phyloP scores from a whole-genome alignment of 2,329 filamentous ascomycete genomes.

The Fusarium sp. region DNA sequence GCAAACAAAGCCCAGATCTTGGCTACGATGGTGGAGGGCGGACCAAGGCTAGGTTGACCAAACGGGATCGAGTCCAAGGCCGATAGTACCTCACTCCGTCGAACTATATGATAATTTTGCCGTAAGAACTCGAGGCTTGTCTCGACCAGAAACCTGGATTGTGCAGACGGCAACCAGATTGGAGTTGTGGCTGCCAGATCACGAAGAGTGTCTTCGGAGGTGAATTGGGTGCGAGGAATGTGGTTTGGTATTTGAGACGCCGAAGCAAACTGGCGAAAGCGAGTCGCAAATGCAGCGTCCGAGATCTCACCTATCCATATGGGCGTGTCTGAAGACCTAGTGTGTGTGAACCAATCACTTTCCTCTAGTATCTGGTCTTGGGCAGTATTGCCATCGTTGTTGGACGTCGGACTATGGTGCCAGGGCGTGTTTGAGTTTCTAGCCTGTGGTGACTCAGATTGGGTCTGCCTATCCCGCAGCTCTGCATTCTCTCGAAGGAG shows the following conservation, averaged over 20 bases:
- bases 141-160: not conserved
- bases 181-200: not conserved
- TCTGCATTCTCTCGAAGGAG: not conserved
- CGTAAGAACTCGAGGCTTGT: not conserved
- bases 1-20: slow-evolving; percentile 1
- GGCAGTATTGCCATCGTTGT: not conserved
- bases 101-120: not conserved
- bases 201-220: not conserved
- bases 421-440: not conserved
- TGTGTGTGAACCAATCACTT: slow-evolving; percentile 3
- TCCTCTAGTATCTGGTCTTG: not conserved
- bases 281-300: not conserved
- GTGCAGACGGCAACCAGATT: not conserved
- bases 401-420: not conserved
- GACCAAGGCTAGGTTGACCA: too few relatives aligned
- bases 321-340: not conserved
- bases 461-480: not conserved
- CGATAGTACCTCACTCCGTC: not conserved
- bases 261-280: not conserved
- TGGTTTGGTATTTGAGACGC: not conserved
- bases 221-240: slow-evolving; percentile 2
- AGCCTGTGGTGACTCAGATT: too few relatives aligned
- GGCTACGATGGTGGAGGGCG: not conserved
- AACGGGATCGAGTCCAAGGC: not conserved
- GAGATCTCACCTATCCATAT: slow-evolving; percentile 5